Evolutionary conservation across 2,329 filamentous ascomycete species (phyloP).

Genomic region (Aspergillus sp.): DNA sequence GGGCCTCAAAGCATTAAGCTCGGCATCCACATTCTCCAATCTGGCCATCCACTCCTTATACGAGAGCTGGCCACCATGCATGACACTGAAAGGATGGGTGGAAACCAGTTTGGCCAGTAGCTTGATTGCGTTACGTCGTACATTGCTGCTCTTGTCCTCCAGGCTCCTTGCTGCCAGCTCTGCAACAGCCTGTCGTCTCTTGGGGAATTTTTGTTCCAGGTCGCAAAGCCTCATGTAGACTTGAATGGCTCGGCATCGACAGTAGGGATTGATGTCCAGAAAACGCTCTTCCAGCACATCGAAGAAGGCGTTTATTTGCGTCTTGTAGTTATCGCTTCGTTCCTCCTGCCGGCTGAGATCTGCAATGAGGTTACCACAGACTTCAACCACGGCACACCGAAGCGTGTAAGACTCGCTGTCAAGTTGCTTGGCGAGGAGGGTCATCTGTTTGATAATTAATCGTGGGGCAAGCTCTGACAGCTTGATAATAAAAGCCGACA

Average conservation of each 20-base stretch:
- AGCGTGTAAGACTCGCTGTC: slow-evolving; percentile 98
- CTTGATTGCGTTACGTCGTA: slow-evolving; percentile 92
- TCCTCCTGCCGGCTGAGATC: slow-evolving; percentile 91
- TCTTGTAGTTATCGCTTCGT: slow-evolving; percentile 86
- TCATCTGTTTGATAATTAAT: slow-evolving; percentile 96
- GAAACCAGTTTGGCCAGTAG: slow-evolving; percentile 83
- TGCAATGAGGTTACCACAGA: slow-evolving; percentile 91
- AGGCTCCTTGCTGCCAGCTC: slow-evolving; percentile 85
- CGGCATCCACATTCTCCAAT: slow-evolving; percentile 76
- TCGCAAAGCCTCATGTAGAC: slow-evolving; percentile 91
- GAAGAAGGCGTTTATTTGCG: slow-evolving; percentile 94
- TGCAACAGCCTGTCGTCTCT: slow-evolving; percentile 81
- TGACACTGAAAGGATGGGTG: slow-evolving; percentile 88
- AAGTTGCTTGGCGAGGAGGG: slow-evolving; percentile 85
- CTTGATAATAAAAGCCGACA: slow-evolving; percentile 89
- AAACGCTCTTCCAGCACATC: slow-evolving; percentile 96
- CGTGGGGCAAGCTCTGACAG: slow-evolving; percentile 89
- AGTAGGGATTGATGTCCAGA: slow-evolving; percentile 94
- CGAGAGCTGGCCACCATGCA: slow-evolving; percentile 84
- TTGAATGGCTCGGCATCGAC: slow-evolving; percentile 84
- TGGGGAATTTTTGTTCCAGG: slow-evolving; percentile 93
- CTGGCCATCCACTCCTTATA: slow-evolving; percentile 82
- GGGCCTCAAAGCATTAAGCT: slow-evolving; percentile 78
- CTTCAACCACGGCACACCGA: slow-evolving; percentile 89
- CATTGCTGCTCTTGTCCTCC: slow-evolving; percentile 97